Base-by-base conservation (phyloP, 2,329 filamentous ascomycete genomes). In the Penicillium thymicola region DNA sequence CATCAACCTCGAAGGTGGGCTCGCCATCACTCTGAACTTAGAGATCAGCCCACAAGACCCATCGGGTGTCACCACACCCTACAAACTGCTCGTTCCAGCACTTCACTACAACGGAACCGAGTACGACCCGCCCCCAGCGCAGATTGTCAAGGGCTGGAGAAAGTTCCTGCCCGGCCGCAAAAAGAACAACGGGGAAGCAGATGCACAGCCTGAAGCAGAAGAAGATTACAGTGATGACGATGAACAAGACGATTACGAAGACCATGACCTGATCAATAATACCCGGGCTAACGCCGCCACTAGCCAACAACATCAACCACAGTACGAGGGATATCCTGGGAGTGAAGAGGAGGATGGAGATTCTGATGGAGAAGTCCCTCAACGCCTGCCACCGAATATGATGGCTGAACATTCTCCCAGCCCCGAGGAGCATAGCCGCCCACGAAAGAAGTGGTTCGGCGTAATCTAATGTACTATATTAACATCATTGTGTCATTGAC, bases 1-100 rank as follows among this genome's bases (percentile, higher is more conserved):
- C 54, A 78, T 97, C 57, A 86, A 96, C 68, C 80, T 97, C 0
- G 85, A 94, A 69, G 89, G 88, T 30, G 92, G 91, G 0, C 78
- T 99, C 10, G 92, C 97, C 63, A 87, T 99, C 36, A 89, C 86
- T 49, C 76, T 99, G 42, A 96, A 97, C 66, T 86, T 96, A 60
- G 94, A 99, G 75, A 85, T 97, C 59, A 92, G 88, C 66, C 84
- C 89, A 43, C 86, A 85, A 60, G 92, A 99, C 66, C 93, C 94
- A 0, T 83, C 89, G 0, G 95, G 94, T 14, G 91, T 90, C 61
- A 99, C 94, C 0, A 84, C 86, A 49, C 90, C 92, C 9, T 99
- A 99, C 72, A 82, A 91, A 38, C 77, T 99, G 5, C 81, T 97
- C 2, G 87, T 99, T 5, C 94, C 95, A 11, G 85, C 86, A 51